These are phyloP conservation scores for Termitomyces sp. DNA, from an alignment of 768 basidiomycete genomes.

Conservation along the genomic window DNA sequence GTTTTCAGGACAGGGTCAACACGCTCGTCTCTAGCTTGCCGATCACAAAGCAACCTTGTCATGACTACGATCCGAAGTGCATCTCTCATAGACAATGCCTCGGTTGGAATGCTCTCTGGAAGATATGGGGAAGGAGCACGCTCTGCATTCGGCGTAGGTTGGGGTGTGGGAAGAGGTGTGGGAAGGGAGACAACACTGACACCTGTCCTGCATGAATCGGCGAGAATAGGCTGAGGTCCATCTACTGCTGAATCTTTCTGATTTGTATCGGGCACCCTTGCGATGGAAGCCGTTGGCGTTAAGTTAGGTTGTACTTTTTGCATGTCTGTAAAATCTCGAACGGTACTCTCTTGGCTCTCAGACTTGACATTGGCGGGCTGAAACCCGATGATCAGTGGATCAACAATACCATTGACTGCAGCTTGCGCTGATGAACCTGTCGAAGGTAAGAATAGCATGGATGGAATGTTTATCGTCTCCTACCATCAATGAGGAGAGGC, in stretches of 20 bases:
- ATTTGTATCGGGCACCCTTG: background rate
- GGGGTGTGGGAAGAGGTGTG: constrained; percentile 7
- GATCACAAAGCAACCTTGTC: constrained; percentile 54
- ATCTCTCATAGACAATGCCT: constrained; percentile 47
- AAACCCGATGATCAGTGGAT: background rate
- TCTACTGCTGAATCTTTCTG: background rate
- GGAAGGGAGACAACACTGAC: constrained; percentile 2
- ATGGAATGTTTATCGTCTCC: background rate
- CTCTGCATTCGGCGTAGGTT: constrained; percentile 1
- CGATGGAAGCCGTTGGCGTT: background rate
- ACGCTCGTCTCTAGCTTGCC: constrained; percentile 56
- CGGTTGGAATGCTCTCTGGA: constrained; percentile 32
- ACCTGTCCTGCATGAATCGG: background rate
- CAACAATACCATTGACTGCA: background rate
- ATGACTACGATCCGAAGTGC: constrained; percentile 61
- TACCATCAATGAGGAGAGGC: background rate
- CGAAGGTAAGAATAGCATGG: background rate
- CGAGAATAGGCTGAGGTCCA: background rate
- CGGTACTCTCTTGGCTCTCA: background rate
- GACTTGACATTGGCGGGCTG: background rate
- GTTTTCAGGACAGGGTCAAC: constrained; percentile 58
- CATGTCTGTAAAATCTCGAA: background rate
- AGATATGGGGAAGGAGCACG: constrained; percentile 5
- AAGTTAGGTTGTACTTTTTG: background rate
- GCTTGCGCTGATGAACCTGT: background rate